Conservation (phyloP, 208 protist genomes). For the Endotrypanum monterogeii region DNA sequence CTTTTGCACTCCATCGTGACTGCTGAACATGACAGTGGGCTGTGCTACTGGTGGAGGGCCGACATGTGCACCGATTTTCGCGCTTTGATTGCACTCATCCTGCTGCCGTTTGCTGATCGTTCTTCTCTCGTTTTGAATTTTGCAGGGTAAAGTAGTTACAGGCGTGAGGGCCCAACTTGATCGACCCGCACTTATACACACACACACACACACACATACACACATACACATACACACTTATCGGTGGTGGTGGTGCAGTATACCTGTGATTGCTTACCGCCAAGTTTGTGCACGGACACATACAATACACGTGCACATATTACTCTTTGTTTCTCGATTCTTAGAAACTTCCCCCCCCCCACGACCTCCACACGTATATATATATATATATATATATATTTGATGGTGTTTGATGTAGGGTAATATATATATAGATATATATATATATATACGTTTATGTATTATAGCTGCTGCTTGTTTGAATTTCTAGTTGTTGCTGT, state of each 20-base stretch:
- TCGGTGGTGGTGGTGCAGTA: not conserved
- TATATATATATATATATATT: not conserved
- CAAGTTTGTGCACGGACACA: not conserved
- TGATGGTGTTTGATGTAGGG: too few species aligned
- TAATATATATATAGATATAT: not conserved
- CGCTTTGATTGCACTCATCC: not conserved
- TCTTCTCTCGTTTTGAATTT: too few species aligned
- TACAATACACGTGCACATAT: too few species aligned
- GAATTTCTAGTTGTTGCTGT: not conserved
- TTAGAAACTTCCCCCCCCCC: too few species aligned
- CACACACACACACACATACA: too few species aligned
- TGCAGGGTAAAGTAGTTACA: too few species aligned
- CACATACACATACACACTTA: too few species aligned
- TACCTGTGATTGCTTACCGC: not conserved
- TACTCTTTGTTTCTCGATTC: too few species aligned
- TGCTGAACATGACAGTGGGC: not conserved
- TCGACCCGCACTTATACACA: too few species aligned
- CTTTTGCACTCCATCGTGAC: not conserved
- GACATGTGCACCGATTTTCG: too few species aligned
- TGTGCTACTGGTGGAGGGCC: not conserved
- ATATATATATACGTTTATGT: not conserved
- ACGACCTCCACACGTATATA: not conserved
- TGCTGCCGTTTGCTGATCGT: not conserved
- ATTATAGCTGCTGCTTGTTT: not conserved
- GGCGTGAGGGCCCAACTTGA: too few species aligned